Evolutionary conservation across 1,139 yeast genomes (phyloP).

Genomic region (Yamadazyma siamensis): DNA sequence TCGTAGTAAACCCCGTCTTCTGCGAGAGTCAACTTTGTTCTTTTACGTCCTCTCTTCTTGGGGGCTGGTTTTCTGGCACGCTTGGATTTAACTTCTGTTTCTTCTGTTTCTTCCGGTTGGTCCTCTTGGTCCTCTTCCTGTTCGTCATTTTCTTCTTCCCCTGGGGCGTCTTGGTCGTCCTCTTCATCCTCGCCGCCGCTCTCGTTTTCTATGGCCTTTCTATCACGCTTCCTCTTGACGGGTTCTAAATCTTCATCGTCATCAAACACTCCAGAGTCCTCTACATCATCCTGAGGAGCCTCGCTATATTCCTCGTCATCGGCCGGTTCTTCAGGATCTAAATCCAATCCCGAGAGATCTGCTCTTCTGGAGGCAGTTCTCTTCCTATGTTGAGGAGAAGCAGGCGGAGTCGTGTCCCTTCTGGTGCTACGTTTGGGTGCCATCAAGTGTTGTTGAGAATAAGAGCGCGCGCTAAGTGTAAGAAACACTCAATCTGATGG

Average conservation of each 20-base stretch:
- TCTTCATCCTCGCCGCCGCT: constrained; percentile 19
- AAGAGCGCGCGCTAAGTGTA: no score
- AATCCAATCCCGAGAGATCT: constrained; percentile 28
- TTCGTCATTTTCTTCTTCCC: constrained; percentile 18
- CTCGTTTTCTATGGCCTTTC: constrained; percentile 14
- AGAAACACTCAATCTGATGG: no score
- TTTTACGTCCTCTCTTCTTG: constrained; percentile 47
- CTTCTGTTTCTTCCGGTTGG: constrained; percentile 21
- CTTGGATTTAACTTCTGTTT: constrained; percentile 14
- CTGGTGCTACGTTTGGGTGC: constrained; percentile 8
- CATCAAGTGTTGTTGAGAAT: constrained; percentile 4
- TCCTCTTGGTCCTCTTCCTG: constrained; percentile 24
- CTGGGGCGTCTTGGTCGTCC: constrained; percentile 17
- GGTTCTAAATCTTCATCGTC: constrained; percentile 14
- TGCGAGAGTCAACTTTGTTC: constrained; percentile 31
- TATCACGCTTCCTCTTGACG: constrained; percentile 14
- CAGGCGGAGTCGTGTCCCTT: constrained; percentile 5
- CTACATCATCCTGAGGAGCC: constrained; percentile 11
- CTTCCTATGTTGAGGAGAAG: constrained; percentile 6
- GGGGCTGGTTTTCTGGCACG: constrained; percentile 22
- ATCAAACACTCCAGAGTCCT: constrained; percentile 5
- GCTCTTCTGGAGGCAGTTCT: constrained; percentile 12
- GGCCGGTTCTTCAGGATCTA: constrained; percentile 20
- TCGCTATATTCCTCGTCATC: constrained; percentile 25
- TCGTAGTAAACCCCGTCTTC: constrained; percentile 44